Conservation (phyloP, 768 basidiomycete species). For the Phallus indusiatus region DNA sequence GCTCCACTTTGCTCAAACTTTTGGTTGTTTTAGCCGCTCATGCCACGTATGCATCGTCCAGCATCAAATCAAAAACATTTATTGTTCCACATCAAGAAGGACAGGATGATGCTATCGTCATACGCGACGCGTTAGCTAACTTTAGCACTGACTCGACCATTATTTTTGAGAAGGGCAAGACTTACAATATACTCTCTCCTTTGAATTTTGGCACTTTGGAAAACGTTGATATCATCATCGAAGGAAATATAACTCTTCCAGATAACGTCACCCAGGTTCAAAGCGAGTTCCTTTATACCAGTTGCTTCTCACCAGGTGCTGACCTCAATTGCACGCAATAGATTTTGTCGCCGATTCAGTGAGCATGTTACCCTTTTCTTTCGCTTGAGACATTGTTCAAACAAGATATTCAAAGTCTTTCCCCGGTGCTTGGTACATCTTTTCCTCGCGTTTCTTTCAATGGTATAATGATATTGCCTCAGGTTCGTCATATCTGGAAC, state of each 20-base stretch:
- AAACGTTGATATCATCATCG: constrained; percentile 47
- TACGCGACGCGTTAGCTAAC: constrained; percentile 27
- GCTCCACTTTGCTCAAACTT: constrained; percentile 10
- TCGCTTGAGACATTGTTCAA: neutral
- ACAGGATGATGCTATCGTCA: constrained; percentile 42
- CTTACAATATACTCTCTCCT: constrained; percentile 54
- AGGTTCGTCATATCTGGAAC: constrained; percentile 48
- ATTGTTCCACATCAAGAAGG: constrained; percentile 39
- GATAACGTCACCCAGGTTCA: constrained; percentile 41
- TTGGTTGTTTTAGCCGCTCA: constrained; percentile 29
- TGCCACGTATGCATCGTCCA: constrained; percentile 25
- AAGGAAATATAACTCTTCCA: constrained; percentile 51
- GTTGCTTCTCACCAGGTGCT: neutral
- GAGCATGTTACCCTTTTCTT: neutral
- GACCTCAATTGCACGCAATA: neutral
- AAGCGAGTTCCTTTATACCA: constrained; percentile 20
- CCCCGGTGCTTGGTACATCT: neutral
- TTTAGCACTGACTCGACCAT: constrained; percentile 31
- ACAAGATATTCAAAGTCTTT: constrained; percentile 6
- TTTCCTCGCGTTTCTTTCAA: neutral
- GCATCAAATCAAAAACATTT: constrained; percentile 24
- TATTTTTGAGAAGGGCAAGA: constrained; percentile 44
- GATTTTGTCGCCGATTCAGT: constrained; percentile 9
- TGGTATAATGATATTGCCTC: neutral
- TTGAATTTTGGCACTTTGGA: constrained; percentile 44